A percentile compares a stretch with the other conserved stretches of the same genome.
These are phyloP conservation scores for Aegilops speltoides DNA, from an alignment of 176 grass and related monocot genomes.

Conservation along the genomic window DNA sequence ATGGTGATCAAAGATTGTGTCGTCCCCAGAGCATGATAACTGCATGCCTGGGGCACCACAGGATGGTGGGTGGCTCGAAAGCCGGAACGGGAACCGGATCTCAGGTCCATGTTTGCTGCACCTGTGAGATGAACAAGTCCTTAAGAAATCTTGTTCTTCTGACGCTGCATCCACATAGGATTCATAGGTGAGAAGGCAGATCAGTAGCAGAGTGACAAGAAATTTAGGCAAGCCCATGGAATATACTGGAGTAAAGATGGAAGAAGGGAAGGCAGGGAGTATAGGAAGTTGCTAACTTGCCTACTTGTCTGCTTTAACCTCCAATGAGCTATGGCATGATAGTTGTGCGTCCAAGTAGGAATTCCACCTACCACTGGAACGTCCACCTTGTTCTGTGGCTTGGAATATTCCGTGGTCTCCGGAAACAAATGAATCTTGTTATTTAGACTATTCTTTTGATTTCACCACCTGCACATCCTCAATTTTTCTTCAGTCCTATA, in stretches of 20 bases:
- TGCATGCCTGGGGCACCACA: conserved; percentile 18
- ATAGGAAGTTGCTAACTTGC: no score
- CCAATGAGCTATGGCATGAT: no score
- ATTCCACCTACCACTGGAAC: no score
- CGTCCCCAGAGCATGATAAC: no score
- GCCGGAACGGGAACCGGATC: not conserved
- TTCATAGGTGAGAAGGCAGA: conserved; percentile 11
- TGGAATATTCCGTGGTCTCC: no score
- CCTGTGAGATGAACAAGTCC: not conserved
- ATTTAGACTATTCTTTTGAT: not conserved
- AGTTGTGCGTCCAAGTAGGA: no score
- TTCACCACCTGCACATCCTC: no score
- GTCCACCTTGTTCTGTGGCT: no score
- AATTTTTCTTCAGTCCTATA: no score
- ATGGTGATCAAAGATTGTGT: not conserved
- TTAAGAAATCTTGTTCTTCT: conserved; percentile 10
- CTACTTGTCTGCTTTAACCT: no score
- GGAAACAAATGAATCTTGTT: no score
- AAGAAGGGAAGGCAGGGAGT: no score
- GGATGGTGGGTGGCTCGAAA: not conserved
- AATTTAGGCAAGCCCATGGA: not conserved
- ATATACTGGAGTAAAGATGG: not conserved
- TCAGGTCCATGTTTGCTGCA: not conserved
- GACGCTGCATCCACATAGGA: not conserved
- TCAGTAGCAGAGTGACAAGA: not conserved